phyloP scores from a whole-genome alignment of 2,329 filamentous ascomycete genomes.

The Lachnellula suecica region DNA sequence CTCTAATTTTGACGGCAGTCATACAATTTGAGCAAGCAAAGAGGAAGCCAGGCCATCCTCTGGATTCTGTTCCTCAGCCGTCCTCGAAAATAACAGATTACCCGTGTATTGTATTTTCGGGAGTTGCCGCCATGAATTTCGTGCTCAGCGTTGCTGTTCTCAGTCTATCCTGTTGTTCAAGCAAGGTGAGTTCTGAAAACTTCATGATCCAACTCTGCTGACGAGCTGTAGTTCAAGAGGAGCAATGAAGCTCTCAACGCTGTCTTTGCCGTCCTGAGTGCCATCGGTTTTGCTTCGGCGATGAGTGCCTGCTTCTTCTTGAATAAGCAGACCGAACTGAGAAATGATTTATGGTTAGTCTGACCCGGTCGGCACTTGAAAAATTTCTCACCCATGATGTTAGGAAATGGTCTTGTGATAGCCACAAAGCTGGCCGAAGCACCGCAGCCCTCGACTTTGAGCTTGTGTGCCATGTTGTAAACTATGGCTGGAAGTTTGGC shows the following conservation, averaged over 20 bases:
- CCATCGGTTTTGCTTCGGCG: slow-evolving; percentile 17
- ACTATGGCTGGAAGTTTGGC: slow-evolving; percentile 22
- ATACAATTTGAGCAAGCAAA: slow-evolving; percentile 16
- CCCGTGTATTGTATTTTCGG: slow-evolving; percentile 16
- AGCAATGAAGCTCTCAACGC: slow-evolving; percentile 16
- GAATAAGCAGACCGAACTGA: slow-evolving; percentile 8
- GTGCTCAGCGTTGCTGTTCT: slow-evolving; percentile 12
- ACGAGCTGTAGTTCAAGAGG: slow-evolving; percentile 16
- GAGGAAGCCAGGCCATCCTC: slow-evolving; percentile 9
- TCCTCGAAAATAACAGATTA: slow-evolving; percentile 17
- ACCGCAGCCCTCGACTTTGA: slow-evolving; percentile 20
- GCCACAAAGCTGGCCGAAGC: slow-evolving; percentile 14
- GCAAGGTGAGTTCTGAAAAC: slow-evolving; percentile 5
- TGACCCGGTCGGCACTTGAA: not conserved
- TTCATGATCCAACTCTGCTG: slow-evolving; percentile 12
- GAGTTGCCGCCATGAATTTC: slow-evolving; percentile 17
- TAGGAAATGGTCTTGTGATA: slow-evolving; percentile 23
- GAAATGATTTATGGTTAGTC: slow-evolving; percentile 20
- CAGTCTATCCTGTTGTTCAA: slow-evolving; percentile 15
- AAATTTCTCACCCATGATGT: not conserved
- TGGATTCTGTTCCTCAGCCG: slow-evolving; percentile 8
- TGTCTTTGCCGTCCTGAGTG: slow-evolving; percentile 18
- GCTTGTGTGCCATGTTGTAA: slow-evolving; percentile 17
- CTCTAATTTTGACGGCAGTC: slow-evolving; percentile 18
- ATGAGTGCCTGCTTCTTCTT: slow-evolving; percentile 21